Conservation (phyloP, 352 stramenopile species). For the Phytophthora pluvialis region DNA sequence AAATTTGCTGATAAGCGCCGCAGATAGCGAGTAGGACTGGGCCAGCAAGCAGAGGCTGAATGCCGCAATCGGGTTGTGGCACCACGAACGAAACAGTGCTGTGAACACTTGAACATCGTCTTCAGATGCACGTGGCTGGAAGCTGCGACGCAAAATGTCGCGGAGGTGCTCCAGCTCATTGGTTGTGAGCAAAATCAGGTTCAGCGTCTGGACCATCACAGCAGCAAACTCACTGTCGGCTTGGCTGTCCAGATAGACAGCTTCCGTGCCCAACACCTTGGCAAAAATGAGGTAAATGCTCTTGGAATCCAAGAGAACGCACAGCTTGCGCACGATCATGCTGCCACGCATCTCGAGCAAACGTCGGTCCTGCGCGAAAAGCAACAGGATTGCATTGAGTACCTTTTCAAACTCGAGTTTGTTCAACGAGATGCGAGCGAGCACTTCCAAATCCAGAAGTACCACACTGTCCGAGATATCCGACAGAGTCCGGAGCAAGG, state of each 20-base stretch:
- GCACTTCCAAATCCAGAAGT: constrained; percentile 95
- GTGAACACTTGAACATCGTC: constrained; percentile 88
- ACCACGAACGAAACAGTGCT: constrained; percentile 94
- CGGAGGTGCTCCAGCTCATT: constrained; percentile 94
- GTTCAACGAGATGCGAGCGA: constrained; percentile 95
- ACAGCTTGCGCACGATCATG: constrained; percentile 98
- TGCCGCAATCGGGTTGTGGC: constrained; percentile 96
- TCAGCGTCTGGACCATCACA: constrained; percentile 99
- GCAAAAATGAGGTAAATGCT: constrained; percentile 98
- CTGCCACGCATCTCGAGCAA: constrained; percentile 95
- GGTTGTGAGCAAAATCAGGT: constrained; percentile 98
- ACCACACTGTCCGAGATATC: constrained; percentile 97
- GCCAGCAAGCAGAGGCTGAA: constrained; percentile 98
- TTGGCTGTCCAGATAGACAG: constrained; percentile 48
- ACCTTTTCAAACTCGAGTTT: constrained; percentile 93
- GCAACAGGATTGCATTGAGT: constrained; percentile 94
- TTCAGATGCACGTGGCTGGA: constrained; percentile 67
- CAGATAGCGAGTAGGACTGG: constrained; percentile 98
- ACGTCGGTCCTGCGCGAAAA: constrained; percentile 92
- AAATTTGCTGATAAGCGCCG: constrained; percentile 96
- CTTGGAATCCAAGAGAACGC: constrained; percentile 96
- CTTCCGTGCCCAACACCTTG: constrained; percentile 90
- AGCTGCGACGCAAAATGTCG: constrained; percentile 80
- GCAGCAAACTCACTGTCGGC: constrained; percentile 95
- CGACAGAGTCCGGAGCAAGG: constrained; percentile 96